Conservation (phyloP, 108 stramenopile genomes). For the Nitzschia sp. region DNA sequence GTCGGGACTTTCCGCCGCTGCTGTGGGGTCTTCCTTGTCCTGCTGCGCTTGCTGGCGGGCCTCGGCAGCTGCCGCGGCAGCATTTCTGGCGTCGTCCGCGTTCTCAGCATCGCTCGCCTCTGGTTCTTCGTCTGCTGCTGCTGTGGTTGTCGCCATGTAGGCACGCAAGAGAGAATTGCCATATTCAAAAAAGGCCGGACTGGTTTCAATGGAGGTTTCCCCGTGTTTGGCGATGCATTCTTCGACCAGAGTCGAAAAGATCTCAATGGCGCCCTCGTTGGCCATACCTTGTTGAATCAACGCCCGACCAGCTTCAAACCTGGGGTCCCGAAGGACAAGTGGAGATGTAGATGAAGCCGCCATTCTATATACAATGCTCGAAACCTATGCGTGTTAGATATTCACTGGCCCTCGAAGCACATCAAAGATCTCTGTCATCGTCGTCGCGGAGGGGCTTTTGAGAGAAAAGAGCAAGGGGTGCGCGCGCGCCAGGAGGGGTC, state of each 20-base stretch:
- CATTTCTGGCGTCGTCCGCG: slow-evolving; percentile 20
- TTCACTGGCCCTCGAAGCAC: too few species aligned
- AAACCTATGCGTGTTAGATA: too few species aligned
- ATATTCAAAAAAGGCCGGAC: slow-evolving; percentile 80
- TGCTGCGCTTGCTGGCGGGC: slow-evolving; percentile 7
- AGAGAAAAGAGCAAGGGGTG: too few species aligned
- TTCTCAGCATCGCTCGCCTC: slow-evolving; percentile 20
- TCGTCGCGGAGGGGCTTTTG: too few species aligned
- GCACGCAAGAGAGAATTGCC: slow-evolving; percentile 78
- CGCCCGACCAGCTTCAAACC: slow-evolving; percentile 48
- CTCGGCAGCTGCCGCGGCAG: slow-evolving; percentile 53
- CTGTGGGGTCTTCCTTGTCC: not conserved
- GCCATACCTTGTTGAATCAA: slow-evolving; percentile 46
- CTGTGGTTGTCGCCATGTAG: slow-evolving; percentile 3
- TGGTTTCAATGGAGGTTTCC: slow-evolving; percentile 58
- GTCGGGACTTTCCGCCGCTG: not conserved
- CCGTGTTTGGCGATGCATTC: slow-evolving; percentile 43
- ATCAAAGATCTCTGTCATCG: too few species aligned
- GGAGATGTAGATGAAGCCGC: slow-evolving; percentile 11
- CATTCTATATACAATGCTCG: too few species aligned
- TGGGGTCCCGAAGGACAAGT: slow-evolving; percentile 44
- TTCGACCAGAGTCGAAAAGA: slow-evolving; percentile 73
- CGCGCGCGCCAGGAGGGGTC: too few species aligned
- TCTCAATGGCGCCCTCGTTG: slow-evolving; percentile 55
- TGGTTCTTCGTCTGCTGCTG: slow-evolving; percentile 17